phyloP scores from a whole-genome alignment of 257 asterid genomes.

The Nicotiana tomentosiformis region DNA sequence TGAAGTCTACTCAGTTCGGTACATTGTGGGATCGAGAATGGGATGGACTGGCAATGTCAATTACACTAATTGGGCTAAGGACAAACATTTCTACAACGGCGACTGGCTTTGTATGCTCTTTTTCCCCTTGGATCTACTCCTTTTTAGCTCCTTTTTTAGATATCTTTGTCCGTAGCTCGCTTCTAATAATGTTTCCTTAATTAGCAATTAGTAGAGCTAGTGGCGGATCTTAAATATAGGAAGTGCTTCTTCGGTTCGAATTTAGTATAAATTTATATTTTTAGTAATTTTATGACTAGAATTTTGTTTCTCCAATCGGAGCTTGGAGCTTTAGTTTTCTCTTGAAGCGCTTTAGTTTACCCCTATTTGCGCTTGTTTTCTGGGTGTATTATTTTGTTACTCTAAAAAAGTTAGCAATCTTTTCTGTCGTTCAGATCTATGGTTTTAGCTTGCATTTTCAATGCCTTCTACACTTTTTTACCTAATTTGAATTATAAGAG shows the following conservation, averaged over 20 bases:
- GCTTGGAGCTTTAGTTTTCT: neutral
- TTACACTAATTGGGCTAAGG: constrained; percentile 55
- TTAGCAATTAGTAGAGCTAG: neutral
- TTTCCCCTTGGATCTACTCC: constrained; percentile 29
- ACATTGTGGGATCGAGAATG: constrained; percentile 35
- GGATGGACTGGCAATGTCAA: constrained; percentile 50
- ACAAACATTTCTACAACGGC: constrained; percentile 46
- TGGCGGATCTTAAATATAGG: neutral
- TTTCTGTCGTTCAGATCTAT: neutral
- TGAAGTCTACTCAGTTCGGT: constrained; percentile 52
- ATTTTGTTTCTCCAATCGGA: neutral
- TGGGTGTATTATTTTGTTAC: neutral
- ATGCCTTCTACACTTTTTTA: neutral
- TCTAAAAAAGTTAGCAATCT: neutral
- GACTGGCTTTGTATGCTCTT: constrained; percentile 70
- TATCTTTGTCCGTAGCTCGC: neutral
- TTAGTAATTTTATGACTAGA: neutral
- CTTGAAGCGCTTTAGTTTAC: neutral
- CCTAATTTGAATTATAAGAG: neutral
- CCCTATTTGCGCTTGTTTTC: neutral
- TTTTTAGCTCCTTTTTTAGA: neutral
- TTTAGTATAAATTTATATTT: too few relatives aligned
- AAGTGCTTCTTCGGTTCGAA: too few relatives aligned
- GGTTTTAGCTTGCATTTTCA: neutral
- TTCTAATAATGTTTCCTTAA: neutral